Evolutionary conservation across 306 rosid genomes (phyloP).

Genomic region (Sphenostylis stenocarpa): DNA sequence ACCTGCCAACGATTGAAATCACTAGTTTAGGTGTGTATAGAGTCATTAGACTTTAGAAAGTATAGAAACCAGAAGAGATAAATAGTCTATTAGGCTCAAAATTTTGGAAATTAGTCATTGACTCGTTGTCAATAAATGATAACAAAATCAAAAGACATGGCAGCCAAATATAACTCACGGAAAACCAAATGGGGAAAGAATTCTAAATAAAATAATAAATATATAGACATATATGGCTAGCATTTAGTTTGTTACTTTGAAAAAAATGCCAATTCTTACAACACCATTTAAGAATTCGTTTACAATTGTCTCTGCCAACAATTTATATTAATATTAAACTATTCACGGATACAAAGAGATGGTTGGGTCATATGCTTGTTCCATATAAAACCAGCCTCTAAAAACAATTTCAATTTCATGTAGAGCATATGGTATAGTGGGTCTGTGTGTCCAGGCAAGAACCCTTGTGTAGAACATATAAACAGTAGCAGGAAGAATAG

Average conservation of each 20-base stretch:
- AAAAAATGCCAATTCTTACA: constrained; percentile 15
- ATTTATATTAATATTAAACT: background rate
- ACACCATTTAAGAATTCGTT: background rate
- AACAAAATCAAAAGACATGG: constrained; percentile 22
- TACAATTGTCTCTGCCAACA: background rate
- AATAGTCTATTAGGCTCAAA: constrained; percentile 4
- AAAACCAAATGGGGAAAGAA: constrained; percentile 10
- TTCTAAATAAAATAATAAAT: background rate
- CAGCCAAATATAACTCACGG: background rate
- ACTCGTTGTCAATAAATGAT: constrained; percentile 21
- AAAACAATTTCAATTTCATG: background rate
- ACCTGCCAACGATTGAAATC: constrained; percentile 51
- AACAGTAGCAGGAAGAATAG: constrained; percentile 11
- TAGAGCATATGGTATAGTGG: background rate
- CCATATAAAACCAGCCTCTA: background rate
- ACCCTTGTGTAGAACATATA: constrained; percentile 10
- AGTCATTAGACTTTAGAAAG: background rate
- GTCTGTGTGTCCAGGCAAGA: background rate
- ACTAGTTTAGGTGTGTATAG: constrained; percentile 22
- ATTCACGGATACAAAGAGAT: background rate
- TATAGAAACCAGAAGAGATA: constrained; percentile 16
- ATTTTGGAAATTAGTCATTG: constrained; percentile 22
- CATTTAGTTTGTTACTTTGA: background rate
- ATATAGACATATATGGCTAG: background rate
- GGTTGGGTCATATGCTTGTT: background rate